These are phyloP conservation scores for Pseudozyma hubeiensis DNA, from an alignment of 1,284 basidiomycete genomes.

Conservation along the genomic window DNA sequence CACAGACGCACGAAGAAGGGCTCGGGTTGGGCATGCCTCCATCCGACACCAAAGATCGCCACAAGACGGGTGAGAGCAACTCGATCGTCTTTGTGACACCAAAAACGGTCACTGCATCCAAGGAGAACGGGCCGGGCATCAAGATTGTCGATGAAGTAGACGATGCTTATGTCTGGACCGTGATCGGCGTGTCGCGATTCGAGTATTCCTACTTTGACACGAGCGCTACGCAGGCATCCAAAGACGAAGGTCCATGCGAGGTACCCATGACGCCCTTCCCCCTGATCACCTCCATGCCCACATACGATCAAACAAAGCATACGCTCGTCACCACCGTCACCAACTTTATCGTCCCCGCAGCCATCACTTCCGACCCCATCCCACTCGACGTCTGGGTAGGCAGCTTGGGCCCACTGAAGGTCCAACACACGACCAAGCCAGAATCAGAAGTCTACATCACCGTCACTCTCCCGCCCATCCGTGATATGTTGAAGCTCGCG, in stretches of 20 bases:
- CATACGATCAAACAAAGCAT: conserved; percentile 78
- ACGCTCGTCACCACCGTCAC: conserved; percentile 81
- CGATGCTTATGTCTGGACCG: conserved; percentile 94
- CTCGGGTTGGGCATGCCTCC: conserved; percentile 74
- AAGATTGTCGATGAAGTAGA: conserved; percentile 84
- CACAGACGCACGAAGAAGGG: conserved; percentile 82
- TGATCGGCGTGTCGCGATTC: conserved; percentile 92
- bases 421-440: conserved; percentile 22
- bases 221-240: conserved; percentile 79
- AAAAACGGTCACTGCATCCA: conserved; percentile 78
- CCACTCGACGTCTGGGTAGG: conserved; percentile 89
- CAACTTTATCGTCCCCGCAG: conserved; percentile 45
- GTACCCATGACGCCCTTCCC: conserved; percentile 82
- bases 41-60: conserved; percentile 16
- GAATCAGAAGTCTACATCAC: conserved; percentile 47
- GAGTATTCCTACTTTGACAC: conserved; percentile 94
- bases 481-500: conserved; percentile 35
- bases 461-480: conserved; percentile 49
- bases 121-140: conserved; percentile 76
- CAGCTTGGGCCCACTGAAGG: conserved; percentile 79
- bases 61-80: conserved; percentile 79
- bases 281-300: conserved; percentile 82
- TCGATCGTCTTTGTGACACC: conserved; percentile 81
- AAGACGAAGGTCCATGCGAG: conserved; percentile 74
- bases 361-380: conserved; percentile 71